A percentile compares a stretch with the other conserved stretches of the same genome.
phyloP scores from a whole-genome alignment of 2,329 filamentous ascomycete genomes.

The Akanthomyces lecanii region DNA sequence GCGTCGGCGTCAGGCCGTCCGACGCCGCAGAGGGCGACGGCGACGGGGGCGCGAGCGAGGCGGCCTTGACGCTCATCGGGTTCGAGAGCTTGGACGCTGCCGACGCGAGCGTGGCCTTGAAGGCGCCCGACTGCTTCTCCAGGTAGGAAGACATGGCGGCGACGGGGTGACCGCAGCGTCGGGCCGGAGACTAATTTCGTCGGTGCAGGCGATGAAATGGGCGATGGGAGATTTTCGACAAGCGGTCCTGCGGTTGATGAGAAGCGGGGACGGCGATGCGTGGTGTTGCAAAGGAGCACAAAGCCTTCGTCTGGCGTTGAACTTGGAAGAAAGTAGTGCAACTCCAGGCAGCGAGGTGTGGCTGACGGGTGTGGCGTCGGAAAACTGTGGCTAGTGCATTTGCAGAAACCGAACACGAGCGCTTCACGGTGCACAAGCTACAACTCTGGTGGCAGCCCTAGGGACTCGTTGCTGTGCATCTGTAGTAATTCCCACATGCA shows the following conservation, averaged over 20 bases:
- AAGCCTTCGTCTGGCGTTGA: not conserved
- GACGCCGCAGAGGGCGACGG: conserved; percentile 57
- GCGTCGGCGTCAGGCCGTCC: conserved; percentile 62
- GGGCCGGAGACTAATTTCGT: not conserved
- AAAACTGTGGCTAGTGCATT: conserved; percentile 4
- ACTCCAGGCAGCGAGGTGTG: not conserved
- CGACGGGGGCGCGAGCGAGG: conserved; percentile 53
- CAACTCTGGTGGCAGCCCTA: not conserved
- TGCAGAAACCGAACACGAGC: not conserved
- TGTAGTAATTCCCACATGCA: conserved; percentile 6
- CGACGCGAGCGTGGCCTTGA: conserved; percentile 57
- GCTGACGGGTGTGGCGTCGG: not conserved
- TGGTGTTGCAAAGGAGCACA: conserved; percentile 3
- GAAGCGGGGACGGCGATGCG: not conserved
- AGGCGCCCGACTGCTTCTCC: conserved; percentile 60
- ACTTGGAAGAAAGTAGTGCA: not conserved
- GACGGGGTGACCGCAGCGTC: conserved; percentile 10
- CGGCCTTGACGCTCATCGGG: conserved; percentile 42
- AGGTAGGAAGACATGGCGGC: conserved; percentile 57
- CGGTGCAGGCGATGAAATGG: not conserved
- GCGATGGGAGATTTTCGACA: not conserved
- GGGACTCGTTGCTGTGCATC: not conserved
- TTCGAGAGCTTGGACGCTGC: conserved; percentile 61
- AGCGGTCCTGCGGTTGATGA: conserved; percentile 2
- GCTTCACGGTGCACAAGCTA: not conserved